Conservation (phyloP, 148 eudicot genomes). For the Tetragonia tetragonoides region DNA sequence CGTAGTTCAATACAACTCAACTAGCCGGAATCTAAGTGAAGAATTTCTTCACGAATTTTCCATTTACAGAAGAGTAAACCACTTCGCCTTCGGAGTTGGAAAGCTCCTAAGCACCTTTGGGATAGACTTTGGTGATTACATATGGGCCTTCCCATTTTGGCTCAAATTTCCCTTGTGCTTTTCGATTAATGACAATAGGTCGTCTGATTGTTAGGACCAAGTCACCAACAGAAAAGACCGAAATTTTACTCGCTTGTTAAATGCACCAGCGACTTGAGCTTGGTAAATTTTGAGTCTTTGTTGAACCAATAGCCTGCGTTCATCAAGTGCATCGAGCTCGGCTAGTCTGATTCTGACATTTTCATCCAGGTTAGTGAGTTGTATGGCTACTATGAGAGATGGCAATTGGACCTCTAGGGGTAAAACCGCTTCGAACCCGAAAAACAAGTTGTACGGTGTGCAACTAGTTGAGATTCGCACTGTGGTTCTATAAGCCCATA, state of each 20-base stretch:
- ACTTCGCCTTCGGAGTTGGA: neutral
- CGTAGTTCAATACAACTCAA: neutral
- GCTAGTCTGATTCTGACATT: neutral
- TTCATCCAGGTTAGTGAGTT: neutral
- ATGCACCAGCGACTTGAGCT: neutral
- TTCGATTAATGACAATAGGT: neutral
- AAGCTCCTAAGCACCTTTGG: neutral
- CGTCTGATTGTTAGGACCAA: neutral
- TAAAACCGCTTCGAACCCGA: neutral
- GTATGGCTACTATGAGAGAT: neutral
- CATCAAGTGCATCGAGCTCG: slow-evolving; percentile 7
- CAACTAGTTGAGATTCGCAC: neutral
- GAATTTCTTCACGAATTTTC: neutral
- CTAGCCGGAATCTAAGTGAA: neutral
- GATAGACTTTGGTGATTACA: neutral
- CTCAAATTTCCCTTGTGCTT: neutral
- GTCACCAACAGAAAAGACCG: neutral
- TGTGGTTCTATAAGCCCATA: slow-evolving; percentile 12
- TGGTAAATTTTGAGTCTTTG: neutral
- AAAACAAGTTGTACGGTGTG: neutral
- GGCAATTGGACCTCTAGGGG: neutral
- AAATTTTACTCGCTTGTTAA: neutral
- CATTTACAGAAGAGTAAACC: neutral
- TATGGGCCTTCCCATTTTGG: neutral
- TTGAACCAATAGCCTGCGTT: neutral